Evolutionary conservation across 164 flowering plant species (phyloP).

Genomic region (Vitis rotundifolia): DNA sequence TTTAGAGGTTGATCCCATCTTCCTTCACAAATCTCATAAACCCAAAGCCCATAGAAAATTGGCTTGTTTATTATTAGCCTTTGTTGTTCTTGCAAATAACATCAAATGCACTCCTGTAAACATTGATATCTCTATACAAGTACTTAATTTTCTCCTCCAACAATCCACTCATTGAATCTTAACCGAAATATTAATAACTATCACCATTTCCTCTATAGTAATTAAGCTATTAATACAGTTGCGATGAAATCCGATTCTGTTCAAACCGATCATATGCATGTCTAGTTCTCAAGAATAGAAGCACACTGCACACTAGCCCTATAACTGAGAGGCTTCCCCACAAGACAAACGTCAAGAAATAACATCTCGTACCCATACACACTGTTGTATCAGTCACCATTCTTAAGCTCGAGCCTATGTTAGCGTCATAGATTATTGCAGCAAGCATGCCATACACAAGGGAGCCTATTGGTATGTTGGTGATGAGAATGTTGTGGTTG

Average conservation of each 20-base stretch:
- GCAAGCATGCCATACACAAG: conserved; percentile 78
- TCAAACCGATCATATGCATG: conserved; percentile 70
- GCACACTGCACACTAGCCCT: conserved; percentile 57
- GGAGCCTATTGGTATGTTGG: conserved; percentile 91
- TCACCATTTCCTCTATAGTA: no score
- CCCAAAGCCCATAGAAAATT: no score
- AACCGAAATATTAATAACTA: no score
- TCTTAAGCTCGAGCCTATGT: conserved; percentile 19
- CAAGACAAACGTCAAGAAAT: conserved; percentile 62
- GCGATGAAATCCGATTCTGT: conserved; percentile 30
- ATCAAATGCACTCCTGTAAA: no score
- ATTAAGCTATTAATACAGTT: conserved; percentile 15
- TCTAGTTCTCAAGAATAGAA: conserved; percentile 71
- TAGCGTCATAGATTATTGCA: conserved; percentile 72
- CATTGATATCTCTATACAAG: no score
- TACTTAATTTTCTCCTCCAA: no score
- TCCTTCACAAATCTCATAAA: no score
- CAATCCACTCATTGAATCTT: no score
- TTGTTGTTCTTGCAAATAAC: no score
- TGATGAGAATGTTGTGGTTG: conserved; percentile 91
- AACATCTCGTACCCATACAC: conserved; percentile 84
- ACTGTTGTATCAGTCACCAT: conserved; percentile 33
- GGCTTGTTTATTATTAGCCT: no score
- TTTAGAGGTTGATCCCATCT: no score
- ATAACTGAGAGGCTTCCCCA: conserved; percentile 81